Conservation (phyloP, 148 eudicot genomes). For the Nepenthes gracilis region DNA sequence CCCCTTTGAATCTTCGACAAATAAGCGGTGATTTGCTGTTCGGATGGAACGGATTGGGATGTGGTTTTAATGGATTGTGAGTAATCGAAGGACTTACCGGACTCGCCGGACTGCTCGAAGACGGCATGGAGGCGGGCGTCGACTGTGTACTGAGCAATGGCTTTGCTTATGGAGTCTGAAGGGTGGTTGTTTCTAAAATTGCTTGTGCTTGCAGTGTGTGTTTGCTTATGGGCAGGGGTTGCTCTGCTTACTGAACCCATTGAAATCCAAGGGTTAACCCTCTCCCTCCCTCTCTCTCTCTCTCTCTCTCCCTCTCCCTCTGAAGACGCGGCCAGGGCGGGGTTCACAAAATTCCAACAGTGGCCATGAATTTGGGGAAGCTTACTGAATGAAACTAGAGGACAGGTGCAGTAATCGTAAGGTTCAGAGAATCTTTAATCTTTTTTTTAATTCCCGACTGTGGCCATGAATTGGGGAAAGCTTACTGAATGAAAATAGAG, state of each 20-base stretch:
- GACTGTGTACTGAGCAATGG: constrained; percentile 55
- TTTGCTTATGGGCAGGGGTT: constrained; percentile 14
- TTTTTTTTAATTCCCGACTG: too few species aligned
- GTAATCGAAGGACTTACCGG: constrained; percentile 77
- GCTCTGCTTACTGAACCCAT: constrained; percentile 35
- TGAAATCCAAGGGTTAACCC: too few species aligned
- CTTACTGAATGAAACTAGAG: too few species aligned
- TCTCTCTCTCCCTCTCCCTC: too few species aligned
- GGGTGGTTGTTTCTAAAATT: constrained; percentile 9
- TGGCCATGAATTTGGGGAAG: too few species aligned
- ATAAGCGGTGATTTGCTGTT: constrained; percentile 69
- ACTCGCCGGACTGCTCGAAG: constrained; percentile 62
- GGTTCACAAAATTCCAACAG: too few species aligned
- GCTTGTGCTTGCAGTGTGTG: constrained; percentile 16
- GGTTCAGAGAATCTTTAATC: too few species aligned
- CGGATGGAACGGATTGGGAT: constrained; percentile 35
- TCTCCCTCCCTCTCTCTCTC: too few species aligned
- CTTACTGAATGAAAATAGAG: too few species aligned
- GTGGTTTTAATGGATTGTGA: constrained; percentile 47
- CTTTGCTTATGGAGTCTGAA: constrained; percentile 46
- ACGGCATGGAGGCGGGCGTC: constrained; percentile 83
- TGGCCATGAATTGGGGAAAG: too few species aligned
- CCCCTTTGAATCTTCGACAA: constrained; percentile 81
- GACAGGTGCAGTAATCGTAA: too few species aligned
- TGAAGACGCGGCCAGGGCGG: too few species aligned